Evolutionary conservation across 1,284 basidiomycete genomes (phyloP).

Genomic region (Mixia osmundae): DNA sequence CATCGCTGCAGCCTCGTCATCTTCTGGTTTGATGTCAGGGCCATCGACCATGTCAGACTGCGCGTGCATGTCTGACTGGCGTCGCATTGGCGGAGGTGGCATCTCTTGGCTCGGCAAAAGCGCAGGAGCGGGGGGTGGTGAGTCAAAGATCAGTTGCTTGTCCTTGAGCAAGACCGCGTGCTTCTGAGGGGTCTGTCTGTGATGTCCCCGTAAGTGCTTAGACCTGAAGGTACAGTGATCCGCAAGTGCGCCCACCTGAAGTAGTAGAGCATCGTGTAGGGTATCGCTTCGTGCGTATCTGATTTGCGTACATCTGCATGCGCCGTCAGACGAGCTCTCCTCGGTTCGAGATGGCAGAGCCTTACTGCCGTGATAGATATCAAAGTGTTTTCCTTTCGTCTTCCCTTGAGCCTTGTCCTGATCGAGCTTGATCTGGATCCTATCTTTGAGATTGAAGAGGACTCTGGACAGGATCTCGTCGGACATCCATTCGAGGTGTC

Average conservation of each 20-base stretch:
- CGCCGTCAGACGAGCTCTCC: not conserved
- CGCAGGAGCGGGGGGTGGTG: not conserved
- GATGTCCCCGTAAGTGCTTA: not conserved
- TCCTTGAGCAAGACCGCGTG: constrained; percentile 23
- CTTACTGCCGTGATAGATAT: constrained; percentile 19
- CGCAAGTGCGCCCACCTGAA: too few relatives aligned
- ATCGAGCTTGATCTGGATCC: constrained; percentile 20
- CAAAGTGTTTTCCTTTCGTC: constrained; percentile 19
- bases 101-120: constrained; percentile 1
- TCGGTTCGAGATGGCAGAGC: not conserved
- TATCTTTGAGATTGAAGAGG: constrained; percentile 17
- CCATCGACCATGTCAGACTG: constrained; percentile 1
- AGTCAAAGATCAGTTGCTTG: not conserved
- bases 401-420: constrained; percentile 14
- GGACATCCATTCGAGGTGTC: constrained; percentile 24
- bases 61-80: not conserved
- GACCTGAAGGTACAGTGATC: not conserved
- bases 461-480: constrained; percentile 15
- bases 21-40: constrained; percentile 2
- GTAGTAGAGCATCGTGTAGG: too few relatives aligned
- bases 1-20: not conserved
- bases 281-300: too few relatives aligned
- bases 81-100: constrained; percentile 2
- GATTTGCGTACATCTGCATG: not conserved
- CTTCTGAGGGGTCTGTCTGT: constrained; percentile 14